Conservation (phyloP, 352 stramenopile species). For the Thalassiosira mediterranea region DNA sequence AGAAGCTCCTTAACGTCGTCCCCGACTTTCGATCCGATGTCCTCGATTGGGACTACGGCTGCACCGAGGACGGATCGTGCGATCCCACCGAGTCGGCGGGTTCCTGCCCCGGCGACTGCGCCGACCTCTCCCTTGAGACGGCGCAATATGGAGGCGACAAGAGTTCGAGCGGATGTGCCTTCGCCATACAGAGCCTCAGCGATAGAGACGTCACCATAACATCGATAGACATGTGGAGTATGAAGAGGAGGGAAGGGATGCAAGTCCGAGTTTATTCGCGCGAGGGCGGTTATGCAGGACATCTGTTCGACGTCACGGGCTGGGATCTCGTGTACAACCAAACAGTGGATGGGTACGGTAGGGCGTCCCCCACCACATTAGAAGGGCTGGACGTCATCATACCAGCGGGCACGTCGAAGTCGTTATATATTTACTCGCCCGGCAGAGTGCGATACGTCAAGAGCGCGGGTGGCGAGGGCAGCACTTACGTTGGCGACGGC, state of each 20-base stretch:
- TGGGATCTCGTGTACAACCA: conserved; percentile 2
- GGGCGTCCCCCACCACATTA: neutral
- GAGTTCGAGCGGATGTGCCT: neutral
- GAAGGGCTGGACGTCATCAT: neutral
- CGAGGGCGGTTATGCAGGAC: conserved; percentile 1
- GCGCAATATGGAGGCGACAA: neutral
- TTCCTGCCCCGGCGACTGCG: neutral
- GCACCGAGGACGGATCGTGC: neutral
- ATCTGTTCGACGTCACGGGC: neutral
- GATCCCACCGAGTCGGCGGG: neutral
- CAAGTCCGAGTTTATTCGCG: neutral
- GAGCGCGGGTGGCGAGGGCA: neutral
- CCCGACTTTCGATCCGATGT: neutral
- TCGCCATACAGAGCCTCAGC: conserved; percentile 3
- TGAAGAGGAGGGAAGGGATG: neutral
- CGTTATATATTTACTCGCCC: neutral
- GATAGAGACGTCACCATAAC: conserved; percentile 6
- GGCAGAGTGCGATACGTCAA: neutral
- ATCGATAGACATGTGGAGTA: conserved; percentile 4
- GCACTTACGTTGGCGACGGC: neutral
- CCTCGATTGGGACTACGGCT: neutral
- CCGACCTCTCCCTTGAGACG: neutral
- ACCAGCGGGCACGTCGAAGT: neutral
- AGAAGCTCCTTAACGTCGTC: neutral
- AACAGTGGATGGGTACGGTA: neutral